Evolutionary conservation across 2,329 filamentous ascomycete genomes (phyloP).

Genomic region (Xylariaceae sp.): DNA sequence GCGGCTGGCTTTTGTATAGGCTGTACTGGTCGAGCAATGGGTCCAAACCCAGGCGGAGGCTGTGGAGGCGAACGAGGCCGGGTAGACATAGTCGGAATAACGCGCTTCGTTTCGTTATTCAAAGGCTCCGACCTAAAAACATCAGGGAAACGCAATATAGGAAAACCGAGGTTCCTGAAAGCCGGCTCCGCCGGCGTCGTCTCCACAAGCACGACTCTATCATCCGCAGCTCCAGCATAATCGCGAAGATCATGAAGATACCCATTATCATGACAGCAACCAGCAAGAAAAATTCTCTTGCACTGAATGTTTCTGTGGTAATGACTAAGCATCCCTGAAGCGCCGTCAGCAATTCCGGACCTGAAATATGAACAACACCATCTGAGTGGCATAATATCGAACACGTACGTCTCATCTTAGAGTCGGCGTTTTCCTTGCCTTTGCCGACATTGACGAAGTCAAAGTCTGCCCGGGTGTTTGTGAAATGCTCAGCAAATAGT

Average conservation of each 20-base stretch:
- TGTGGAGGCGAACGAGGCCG: slow-evolving; percentile 28
- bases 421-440: slow-evolving; percentile 40
- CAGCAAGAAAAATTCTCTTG: slow-evolving; percentile 39
- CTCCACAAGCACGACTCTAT: slow-evolving; percentile 36
- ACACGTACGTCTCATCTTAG: slow-evolving; percentile 37
- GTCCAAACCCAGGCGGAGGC: slow-evolving; percentile 19
- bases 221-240: slow-evolving; percentile 32
- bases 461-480: slow-evolving; percentile 39
- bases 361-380: neutral
- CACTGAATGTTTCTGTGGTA: slow-evolving; percentile 40
- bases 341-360: slow-evolving; percentile 12
- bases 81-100: slow-evolving; percentile 17
- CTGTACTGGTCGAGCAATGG: slow-evolving; percentile 30
- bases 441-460: slow-evolving; percentile 42
- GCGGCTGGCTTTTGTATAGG: slow-evolving; percentile 18
- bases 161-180: slow-evolving; percentile 37
- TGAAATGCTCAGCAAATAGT: slow-evolving; percentile 39
- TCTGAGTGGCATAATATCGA: neutral
- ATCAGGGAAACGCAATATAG: slow-evolving; percentile 36
- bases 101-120: slow-evolving; percentile 36
- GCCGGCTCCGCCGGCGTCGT: slow-evolving; percentile 38
- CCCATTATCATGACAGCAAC: slow-evolving; percentile 41
- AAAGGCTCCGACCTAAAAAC: slow-evolving; percentile 38
- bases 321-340: slow-evolving; percentile 38
- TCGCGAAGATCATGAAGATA: slow-evolving; percentile 41